Evolutionary conservation across 345 rosid genomes (phyloP), one percentile per base, ranked within the genome.

Genomic region (Aquilaria malaccensis): DNA sequence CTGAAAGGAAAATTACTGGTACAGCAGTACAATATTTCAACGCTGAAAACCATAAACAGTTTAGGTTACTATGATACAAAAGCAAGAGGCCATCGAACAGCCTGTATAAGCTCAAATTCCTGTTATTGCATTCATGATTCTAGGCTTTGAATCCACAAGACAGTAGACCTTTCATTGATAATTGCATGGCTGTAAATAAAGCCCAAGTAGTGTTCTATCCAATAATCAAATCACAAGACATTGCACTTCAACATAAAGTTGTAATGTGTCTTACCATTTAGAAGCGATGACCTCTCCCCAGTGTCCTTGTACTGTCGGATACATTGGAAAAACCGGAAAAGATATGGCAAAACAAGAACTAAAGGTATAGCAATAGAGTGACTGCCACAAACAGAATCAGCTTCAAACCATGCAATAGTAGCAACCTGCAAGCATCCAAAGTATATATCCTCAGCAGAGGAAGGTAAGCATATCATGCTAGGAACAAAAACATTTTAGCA

Each of bases 321-420:
- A 70, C 99, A 95, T 72, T 95, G 99, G 68, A 86, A 86, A 60
- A 95, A 71, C 33, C 91, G 87, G 65, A 88, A 95, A 65, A 88
- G 77, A 63, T 95, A 95, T 55, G 99, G 99, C 69, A 88, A 78
- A 30, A 86, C 99, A 52, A 95, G 88, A 80, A 84, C 91, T n/a
- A 88, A 15, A n/a, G 99, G 99, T 60, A 95, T 95, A 22, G 79
- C 89, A 76, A 86, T 55, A 0, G 99, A 88, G 78, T 95, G 99
- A 74, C 95, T 83, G 33, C 99, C 97, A 10, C 99, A 95, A 58
- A 91, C 89, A 31, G 99, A 95, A 77, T 95, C 95, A 43, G 95
- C 97, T 78, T 95, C 99, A 80, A 95, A 91, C 99, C 99, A 95
- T 29, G 99, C 99, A 71, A 91, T 74, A 30, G 99, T 91, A 63